phyloP scores from a whole-genome alignment of 2,329 filamentous ascomycete species.

The Claviceps sp. region DNA sequence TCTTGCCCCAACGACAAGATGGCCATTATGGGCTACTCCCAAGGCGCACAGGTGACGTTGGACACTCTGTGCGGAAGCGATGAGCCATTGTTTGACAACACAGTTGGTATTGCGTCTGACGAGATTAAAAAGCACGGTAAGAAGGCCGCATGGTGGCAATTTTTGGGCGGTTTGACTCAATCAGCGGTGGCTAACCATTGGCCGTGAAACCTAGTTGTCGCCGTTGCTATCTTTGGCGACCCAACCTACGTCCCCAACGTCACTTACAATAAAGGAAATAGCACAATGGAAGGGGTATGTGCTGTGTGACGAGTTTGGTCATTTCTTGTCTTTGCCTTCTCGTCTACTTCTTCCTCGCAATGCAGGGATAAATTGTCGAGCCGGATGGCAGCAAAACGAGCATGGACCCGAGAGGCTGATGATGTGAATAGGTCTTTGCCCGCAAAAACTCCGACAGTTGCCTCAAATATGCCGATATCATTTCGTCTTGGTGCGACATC shows the following conservation, averaged over 20 bases:
- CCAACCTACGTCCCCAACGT: slow-evolving; percentile 24
- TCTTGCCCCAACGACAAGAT: slow-evolving; percentile 26
- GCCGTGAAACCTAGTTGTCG: slow-evolving; percentile 20
- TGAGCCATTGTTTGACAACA: slow-evolving; percentile 15
- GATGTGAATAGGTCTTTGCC: slow-evolving; percentile 19
- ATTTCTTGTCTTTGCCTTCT: neutral
- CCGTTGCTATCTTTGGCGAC: slow-evolving; percentile 27
- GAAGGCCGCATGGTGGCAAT: neutral
- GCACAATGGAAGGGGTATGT: slow-evolving; percentile 24
- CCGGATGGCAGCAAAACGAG: neutral
- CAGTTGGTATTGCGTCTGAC: slow-evolving; percentile 13
- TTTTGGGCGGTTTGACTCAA: neutral
- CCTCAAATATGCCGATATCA: slow-evolving; percentile 20
- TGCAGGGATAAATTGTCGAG: too few relatives aligned
- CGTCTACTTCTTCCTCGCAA: neutral
- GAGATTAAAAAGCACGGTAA: slow-evolving; percentile 22
- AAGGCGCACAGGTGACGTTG: slow-evolving; percentile 26
- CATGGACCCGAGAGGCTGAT: neutral
- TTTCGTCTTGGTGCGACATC: slow-evolving; percentile 28
- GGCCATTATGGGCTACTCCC: slow-evolving; percentile 28
- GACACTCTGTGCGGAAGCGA: slow-evolving; percentile 26
- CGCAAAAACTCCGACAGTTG: slow-evolving; percentile 22
- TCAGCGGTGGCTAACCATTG: neutral
- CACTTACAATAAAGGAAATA: slow-evolving; percentile 24
- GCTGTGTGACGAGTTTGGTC: neutral